Evolutionary conservation across 345 rosid species (phyloP).

Genomic region (Fremontodendron californicum): DNA sequence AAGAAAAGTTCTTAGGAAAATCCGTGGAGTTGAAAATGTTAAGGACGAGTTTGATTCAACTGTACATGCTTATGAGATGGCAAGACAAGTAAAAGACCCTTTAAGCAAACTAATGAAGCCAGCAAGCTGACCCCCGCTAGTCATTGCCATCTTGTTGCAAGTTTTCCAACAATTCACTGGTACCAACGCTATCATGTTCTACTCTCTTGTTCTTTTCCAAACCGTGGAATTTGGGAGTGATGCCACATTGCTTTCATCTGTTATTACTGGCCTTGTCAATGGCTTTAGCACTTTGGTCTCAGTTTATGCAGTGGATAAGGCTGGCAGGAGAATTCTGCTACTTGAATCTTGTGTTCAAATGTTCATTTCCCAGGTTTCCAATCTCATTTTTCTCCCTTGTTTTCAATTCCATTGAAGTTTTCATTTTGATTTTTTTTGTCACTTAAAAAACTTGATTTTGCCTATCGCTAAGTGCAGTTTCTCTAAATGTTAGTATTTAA

Average conservation of each 20-base stretch:
- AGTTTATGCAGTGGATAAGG: constrained; percentile 48
- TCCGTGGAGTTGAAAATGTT: constrained; percentile 37
- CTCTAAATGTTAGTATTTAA: background rate
- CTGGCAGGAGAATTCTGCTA: constrained; percentile 51
- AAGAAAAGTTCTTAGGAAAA: constrained; percentile 34
- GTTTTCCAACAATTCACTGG: constrained; percentile 45
- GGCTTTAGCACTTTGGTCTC: constrained; percentile 56
- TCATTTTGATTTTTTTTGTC: too few relatives aligned
- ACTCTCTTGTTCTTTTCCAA: constrained; percentile 57
- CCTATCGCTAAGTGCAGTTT: background rate
- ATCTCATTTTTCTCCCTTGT: background rate
- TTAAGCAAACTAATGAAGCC: constrained; percentile 39
- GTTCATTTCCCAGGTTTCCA: constrained; percentile 33
- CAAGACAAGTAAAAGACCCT: too few relatives aligned
- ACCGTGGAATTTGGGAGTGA: too few relatives aligned
- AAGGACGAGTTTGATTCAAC: constrained; percentile 33
- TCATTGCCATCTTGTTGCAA: constrained; percentile 34
- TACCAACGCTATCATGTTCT: constrained; percentile 49
- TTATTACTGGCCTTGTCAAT: constrained; percentile 52
- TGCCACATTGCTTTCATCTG: constrained; percentile 56
- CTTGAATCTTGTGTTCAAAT: constrained; percentile 49
- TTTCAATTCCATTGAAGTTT: background rate
- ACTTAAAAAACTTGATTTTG: background rate
- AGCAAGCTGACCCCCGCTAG: constrained; percentile 32
- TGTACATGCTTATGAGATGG: constrained; percentile 24